These are phyloP conservation scores for Selaginella tamariscina DNA, from an alignment of 75 land plant species.

Conservation along the genomic window DNA sequence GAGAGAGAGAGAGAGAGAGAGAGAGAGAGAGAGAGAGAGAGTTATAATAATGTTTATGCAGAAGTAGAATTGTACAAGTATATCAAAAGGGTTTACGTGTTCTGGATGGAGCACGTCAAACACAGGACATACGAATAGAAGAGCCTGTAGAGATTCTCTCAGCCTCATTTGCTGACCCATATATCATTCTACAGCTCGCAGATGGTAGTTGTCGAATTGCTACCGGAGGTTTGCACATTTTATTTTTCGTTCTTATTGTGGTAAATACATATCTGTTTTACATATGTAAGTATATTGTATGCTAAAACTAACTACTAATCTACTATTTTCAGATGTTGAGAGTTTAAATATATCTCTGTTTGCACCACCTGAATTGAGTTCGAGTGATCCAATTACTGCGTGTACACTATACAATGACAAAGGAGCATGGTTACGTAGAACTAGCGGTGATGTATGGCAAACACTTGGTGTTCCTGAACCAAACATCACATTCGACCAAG, in stretches of 20 bases:
- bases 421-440: conserved; percentile 86
- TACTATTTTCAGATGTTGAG: conserved; percentile 47
- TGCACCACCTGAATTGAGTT: conserved; percentile 37
- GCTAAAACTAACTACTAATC: conserved; percentile 1
- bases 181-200: conserved; percentile 68
- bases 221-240: conserved; percentile 61
- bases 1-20: too few species aligned
- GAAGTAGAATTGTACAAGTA: conserved; percentile 79
- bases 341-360: conserved; percentile 48
- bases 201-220: conserved; percentile 89
- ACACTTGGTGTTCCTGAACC: conserved; percentile 54
- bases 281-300: not conserved
- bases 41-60: conserved; percentile 17
- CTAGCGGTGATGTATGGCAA: conserved; percentile 88
- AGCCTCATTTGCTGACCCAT: conserved; percentile 90
- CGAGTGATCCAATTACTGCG: conserved; percentile 50
- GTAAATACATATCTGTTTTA: not conserved
- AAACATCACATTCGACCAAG: conserved; percentile 50
- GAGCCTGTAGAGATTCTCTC: conserved; percentile 33
- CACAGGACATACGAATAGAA: conserved; percentile 58
- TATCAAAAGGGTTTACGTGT: conserved; percentile 74
- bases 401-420: conserved; percentile 88
- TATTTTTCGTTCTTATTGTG: not conserved
- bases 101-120: conserved; percentile 82
- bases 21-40: too few species aligned